Conservation (phyloP, 2,329 filamentous ascomycete species). For the Claviceps sp. region DNA sequence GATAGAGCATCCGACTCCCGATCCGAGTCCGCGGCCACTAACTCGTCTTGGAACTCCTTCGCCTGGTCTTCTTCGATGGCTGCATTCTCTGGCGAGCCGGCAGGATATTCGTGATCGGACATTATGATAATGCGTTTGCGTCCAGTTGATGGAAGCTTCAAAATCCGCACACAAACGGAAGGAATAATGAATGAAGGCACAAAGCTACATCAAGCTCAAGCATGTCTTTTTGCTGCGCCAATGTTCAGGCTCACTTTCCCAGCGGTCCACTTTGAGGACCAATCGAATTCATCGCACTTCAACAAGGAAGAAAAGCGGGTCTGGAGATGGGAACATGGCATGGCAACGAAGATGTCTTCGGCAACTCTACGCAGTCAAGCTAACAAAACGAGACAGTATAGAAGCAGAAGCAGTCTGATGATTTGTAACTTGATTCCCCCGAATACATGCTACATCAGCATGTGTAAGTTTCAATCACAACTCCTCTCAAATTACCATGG, state of each 20-base stretch:
- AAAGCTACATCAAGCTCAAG: neutral
- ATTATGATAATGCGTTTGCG: slow-evolving; percentile 13
- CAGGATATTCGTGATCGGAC: slow-evolving; percentile 34
- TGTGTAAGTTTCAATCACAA: neutral
- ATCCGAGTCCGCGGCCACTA: slow-evolving; percentile 33
- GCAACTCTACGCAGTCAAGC: too few relatives aligned
- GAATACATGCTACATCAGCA: too few relatives aligned
- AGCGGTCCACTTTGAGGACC: neutral
- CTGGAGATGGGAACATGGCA: neutral
- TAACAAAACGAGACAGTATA: too few relatives aligned
- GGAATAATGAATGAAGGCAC: neutral
- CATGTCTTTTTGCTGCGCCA: neutral
- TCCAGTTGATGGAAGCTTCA: neutral
- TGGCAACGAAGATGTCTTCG: too few relatives aligned
- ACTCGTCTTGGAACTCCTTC: slow-evolving; percentile 26
- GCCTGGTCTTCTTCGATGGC: slow-evolving; percentile 29
- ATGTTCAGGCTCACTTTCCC: neutral
- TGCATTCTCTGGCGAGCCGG: slow-evolving; percentile 23
- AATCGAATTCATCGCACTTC: neutral
- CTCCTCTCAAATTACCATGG: neutral
- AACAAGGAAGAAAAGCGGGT: neutral
- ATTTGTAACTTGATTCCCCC: too few relatives aligned
- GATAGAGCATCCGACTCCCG: slow-evolving; percentile 48
- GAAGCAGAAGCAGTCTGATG: neutral
- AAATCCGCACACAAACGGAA: neutral